Conservation (phyloP, 345 rosid genomes). For the Pugionium cornutum region DNA sequence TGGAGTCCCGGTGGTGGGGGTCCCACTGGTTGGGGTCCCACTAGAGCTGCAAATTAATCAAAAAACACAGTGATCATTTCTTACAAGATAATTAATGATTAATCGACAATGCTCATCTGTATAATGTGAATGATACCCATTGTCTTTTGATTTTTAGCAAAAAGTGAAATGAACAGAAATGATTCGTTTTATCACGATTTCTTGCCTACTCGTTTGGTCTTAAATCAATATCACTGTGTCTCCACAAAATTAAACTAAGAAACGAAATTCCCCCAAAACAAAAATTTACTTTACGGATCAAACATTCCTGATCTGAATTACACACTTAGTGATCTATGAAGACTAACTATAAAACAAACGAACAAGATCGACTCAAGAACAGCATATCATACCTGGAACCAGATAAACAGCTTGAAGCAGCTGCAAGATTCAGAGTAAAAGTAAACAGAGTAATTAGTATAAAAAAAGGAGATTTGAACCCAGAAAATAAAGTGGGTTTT, state of each 20-base stretch:
- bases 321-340: no score
- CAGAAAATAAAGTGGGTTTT: not conserved
- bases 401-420: constrained; percentile 34
- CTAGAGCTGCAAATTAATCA: constrained; percentile 36
- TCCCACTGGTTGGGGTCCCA: constrained; percentile 29
- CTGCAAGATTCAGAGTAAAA: constrained; percentile 14
- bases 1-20: not conserved
- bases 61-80: constrained; percentile 11
- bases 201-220: constrained; percentile 15
- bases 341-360: not conserved
- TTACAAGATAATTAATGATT: constrained; percentile 2
- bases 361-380: constrained; percentile 16
- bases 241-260: not conserved
- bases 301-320: not conserved
- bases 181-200: constrained; percentile 12
- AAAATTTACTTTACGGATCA: not conserved
- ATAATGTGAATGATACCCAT: constrained; percentile 27
- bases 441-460: not conserved
- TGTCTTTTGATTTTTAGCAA: constrained; percentile 4
- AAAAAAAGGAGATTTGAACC: not conserved
- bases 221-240: constrained; percentile 36
- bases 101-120: constrained; percentile 8
- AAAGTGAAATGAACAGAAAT: constrained; percentile 12
- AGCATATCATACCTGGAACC: constrained; percentile 40
- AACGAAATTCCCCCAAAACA: no score